phyloP scores from a whole-genome alignment of 305 asterid species.

The Solanum hybrid region DNA sequence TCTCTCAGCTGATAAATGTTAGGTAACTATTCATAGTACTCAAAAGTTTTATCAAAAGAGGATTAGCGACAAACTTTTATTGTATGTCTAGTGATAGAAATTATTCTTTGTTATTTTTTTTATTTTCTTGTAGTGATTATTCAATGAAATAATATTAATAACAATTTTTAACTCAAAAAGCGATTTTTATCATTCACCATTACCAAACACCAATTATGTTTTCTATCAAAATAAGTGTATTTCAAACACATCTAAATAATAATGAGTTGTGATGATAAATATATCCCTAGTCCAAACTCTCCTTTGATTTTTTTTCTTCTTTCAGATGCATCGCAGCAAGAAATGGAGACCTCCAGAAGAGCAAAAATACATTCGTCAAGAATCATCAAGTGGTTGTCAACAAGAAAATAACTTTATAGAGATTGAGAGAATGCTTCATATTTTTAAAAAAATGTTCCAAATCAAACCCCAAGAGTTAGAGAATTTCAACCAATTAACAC shows the following conservation, averaged over 20 bases:
- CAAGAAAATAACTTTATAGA: neutral
- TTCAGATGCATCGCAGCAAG: constrained; percentile 11
- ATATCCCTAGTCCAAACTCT: neutral
- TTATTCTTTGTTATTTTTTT: neutral
- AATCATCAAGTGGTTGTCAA: neutral
- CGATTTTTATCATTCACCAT: neutral
- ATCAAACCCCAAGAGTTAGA: too few relatives aligned
- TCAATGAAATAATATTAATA: neutral
- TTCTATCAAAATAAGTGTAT: neutral
- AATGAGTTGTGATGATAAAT: neutral
- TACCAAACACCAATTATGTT: neutral
- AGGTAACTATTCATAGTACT: neutral
- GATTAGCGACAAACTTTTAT: neutral
- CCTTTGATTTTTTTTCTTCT: neutral
- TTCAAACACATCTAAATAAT: neutral
- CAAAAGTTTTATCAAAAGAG: neutral
- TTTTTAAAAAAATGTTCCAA: too few relatives aligned
- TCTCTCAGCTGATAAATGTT: neutral
- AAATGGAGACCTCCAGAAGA: neutral
- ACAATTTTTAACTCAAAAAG: neutral
- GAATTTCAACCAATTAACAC: too few relatives aligned
- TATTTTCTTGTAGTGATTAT: neutral
- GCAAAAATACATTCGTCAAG: neutral
- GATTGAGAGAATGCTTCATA: neutral
- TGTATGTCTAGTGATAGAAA: neutral